These are phyloP conservation scores for Actinidia polygama DNA, from an alignment of 179 eudicot genomes.

Conservation along the genomic window DNA sequence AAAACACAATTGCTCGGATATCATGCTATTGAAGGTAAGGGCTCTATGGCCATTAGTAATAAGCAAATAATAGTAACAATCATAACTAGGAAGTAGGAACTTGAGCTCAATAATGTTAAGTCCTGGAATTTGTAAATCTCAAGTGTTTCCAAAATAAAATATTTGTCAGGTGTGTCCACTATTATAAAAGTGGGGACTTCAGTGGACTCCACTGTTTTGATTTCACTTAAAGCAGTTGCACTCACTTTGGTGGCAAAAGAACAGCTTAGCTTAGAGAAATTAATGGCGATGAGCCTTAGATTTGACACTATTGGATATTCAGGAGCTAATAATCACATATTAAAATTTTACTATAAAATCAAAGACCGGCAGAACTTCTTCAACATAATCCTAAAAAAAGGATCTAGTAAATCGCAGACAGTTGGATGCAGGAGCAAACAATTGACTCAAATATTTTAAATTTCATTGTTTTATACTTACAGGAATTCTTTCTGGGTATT, in stretches of 20 bases:
- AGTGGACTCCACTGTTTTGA: background rate
- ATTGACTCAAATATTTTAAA: background rate
- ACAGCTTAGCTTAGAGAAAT: background rate
- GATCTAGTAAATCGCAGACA: background rate
- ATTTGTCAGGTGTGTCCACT: no score
- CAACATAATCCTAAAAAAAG: background rate
- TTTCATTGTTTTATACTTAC: constrained; percentile 14
- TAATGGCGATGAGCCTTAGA: background rate
- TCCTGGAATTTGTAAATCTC: no score
- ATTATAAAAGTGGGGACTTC: no score
- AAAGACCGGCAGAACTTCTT: background rate
- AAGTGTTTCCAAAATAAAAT: no score
- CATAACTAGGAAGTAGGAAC: no score
- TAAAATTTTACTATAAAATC: background rate
- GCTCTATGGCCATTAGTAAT: no score
- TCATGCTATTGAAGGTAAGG: no score
- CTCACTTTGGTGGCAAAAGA: background rate
- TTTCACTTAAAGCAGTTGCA: background rate
- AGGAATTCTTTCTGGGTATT: constrained; percentile 50
- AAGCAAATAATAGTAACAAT: no score
- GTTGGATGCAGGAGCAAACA: background rate
- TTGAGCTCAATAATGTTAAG: no score
- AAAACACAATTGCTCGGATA: no score
- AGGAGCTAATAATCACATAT: background rate
- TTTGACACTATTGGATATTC: background rate